phyloP scores from a whole-genome alignment of 148 eudicot genomes.

The Camellia japonica region DNA sequence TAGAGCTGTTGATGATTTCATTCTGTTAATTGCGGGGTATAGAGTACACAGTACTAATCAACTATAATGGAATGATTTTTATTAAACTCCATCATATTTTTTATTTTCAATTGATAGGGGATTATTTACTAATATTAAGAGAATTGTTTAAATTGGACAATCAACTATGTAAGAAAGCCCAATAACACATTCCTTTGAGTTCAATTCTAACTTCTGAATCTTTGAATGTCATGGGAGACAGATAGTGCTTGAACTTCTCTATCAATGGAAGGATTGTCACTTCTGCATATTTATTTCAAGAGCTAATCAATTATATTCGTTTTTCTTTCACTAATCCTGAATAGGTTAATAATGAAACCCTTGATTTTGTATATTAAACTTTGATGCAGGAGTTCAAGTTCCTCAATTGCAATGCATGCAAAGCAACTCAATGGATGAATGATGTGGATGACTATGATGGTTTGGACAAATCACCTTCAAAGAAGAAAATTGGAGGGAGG shows the following conservation, averaged over 20 bases:
- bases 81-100: no score
- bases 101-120: background rate
- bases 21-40: background rate
- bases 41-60: background rate
- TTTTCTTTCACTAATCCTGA: background rate
- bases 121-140: no score
- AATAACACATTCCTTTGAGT: no score
- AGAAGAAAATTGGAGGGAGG: conserved; percentile 22
- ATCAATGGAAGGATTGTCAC: background rate
- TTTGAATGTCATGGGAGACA: background rate
- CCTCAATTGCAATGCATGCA: conserved; percentile 17
- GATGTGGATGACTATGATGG: conserved; percentile 23
- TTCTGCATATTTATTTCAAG: background rate
- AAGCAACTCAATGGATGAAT: conserved; percentile 15
- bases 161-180: no score
- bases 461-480: conserved; percentile 21
- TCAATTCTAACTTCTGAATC: background rate
- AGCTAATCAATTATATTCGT: background rate
- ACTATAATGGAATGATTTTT: background rate
- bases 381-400: conserved; percentile 40
- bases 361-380: conserved; percentile 3
- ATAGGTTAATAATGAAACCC: background rate
- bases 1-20: background rate
- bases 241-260: background rate
- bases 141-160: no score